Percentiles rank a stretch among this genome's conserved stretches.
Conservation (phyloP, 129 eudicot genomes). For the Flaveria bidentis region DNA sequence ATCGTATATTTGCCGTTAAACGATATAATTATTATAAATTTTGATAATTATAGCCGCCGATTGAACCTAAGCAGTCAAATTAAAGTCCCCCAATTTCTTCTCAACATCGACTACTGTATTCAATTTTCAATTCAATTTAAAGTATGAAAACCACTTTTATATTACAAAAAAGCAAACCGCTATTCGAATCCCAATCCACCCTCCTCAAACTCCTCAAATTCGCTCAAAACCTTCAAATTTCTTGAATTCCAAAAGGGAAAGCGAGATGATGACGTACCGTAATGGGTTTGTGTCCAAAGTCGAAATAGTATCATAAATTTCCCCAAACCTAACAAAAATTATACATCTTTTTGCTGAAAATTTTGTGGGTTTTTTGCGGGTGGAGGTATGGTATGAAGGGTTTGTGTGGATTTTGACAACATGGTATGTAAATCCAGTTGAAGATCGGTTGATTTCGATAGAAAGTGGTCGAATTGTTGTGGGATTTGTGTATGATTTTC, state of each 20-base stretch:
- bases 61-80: conserved; percentile 47
- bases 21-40: too few species aligned
- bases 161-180: conserved; percentile 32
- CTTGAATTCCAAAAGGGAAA: conserved; percentile 5
- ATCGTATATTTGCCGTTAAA: too few species aligned
- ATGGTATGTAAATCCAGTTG: background rate
- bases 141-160: conserved; percentile 12
- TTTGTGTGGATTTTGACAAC: conserved; percentile 6
- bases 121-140: background rate
- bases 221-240: conserved; percentile 12
- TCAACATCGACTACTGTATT: conserved; percentile 22
- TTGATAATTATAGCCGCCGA: conserved; percentile 32
- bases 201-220: conserved; percentile 38
- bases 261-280: conserved; percentile 13
- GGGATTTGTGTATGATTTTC: conserved; percentile 6
- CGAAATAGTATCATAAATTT: conserved; percentile 9
- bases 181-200: conserved; percentile 49
- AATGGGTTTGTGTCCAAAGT: conserved; percentile 18
- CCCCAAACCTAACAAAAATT: conserved; percentile 10
- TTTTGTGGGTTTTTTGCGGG: conserved; percentile 36
- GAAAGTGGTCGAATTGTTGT: conserved; percentile 5
- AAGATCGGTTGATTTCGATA: background rate
- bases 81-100: conserved; percentile 39
- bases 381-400: conserved; percentile 14
- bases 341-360: conserved; percentile 9